phyloP scores from a whole-genome alignment of 2,329 filamentous ascomycete species.

The Albifimbria verrucaria region DNA sequence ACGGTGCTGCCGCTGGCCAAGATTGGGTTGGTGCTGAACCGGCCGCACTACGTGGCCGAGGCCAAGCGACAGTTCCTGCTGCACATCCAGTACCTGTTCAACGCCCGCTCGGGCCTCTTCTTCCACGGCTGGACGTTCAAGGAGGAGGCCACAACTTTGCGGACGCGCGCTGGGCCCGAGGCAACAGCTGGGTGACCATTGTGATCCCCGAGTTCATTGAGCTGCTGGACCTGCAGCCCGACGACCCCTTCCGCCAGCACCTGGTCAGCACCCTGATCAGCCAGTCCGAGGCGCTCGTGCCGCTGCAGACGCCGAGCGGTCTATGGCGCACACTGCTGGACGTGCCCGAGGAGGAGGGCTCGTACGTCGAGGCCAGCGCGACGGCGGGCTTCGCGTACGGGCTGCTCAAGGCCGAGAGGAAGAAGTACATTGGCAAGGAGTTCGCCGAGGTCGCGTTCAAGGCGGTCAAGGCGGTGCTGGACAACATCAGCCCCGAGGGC shows the following conservation, averaged over 20 bases:
- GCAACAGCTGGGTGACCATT: constrained; percentile 75
- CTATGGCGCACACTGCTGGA: constrained; percentile 76
- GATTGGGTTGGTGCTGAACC: constrained; percentile 67
- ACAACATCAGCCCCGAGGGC: constrained; percentile 62
- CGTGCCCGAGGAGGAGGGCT: constrained; percentile 60
- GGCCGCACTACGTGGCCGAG: constrained; percentile 72
- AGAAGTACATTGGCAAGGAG: constrained; percentile 62
- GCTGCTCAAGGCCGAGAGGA: constrained; percentile 69
- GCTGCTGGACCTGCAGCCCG: constrained; percentile 58
- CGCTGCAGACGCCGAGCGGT: constrained; percentile 58
- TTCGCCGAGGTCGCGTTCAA: constrained; percentile 60
- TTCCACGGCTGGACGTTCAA: constrained; percentile 83
- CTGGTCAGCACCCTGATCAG: constrained; percentile 63
- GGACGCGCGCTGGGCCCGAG: constrained; percentile 53
- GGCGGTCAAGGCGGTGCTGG: constrained; percentile 65
- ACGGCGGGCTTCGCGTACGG: constrained; percentile 80
- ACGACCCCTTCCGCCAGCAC: constrained; percentile 60
- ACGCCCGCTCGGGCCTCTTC: constrained; percentile 68
- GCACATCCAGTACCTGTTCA: constrained; percentile 76
- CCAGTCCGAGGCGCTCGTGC: constrained; percentile 63
- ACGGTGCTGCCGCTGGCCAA: constrained; percentile 77
- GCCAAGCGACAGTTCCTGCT: constrained; percentile 75
- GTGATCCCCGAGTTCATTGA: constrained; percentile 81
- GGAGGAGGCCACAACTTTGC: constrained; percentile 61
- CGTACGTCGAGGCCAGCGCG: constrained; percentile 73